Evolutionary conservation across 2,329 filamentous ascomycete species (phyloP), one percentile per base, ranked within the genome.

Genomic region (Colletotrichum musae): DNA sequence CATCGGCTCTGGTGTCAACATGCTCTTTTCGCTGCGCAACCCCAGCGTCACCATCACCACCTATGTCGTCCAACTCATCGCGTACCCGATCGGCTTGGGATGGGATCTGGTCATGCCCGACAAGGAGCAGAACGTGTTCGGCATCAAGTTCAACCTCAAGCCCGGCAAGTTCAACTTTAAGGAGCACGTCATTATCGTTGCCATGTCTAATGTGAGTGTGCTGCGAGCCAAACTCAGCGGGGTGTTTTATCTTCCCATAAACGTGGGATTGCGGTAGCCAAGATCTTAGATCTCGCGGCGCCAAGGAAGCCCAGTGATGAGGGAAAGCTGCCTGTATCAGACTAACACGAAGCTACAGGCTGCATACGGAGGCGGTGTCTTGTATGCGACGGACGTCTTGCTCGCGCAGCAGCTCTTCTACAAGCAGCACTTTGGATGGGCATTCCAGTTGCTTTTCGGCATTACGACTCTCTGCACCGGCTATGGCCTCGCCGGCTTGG

Each of bases 401-500:
- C 76, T 82, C 39, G 80, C 81, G 15, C 80, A 81, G 70, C 75
- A 84, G 68, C 70, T 86, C 72, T 88, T 84, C 72, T 88, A 88
- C 74, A 74, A 83, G 58, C 84, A 88, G 73, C 78, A 82, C 4
- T 86, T 88, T 58, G 84, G 86, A 59, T 89, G 87, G 80, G 85
- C 84, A 2, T 91, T 89, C 78, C 86, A 91, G 76, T 78, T 91
- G 5, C 80, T 91, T 5, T 82, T 90, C 68, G 86, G 85, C 63
- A 84, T 91, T 68, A 89, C 88, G 3, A 90, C 88, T 1, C 87
- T 91, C 67, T 84, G 89, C 73, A 88, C 90, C 68, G 90, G 90
- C 6, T 91, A 91, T 71, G 89, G 89, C 2, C 80, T 92, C 36
- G 90, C 90, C 7, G 89, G 89, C 3, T 76, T 91, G 65, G 82